Evolutionary conservation across 371 early-diverging fungal genomes (phyloP).

Genomic region (Rhizopus microsporus): DNA sequence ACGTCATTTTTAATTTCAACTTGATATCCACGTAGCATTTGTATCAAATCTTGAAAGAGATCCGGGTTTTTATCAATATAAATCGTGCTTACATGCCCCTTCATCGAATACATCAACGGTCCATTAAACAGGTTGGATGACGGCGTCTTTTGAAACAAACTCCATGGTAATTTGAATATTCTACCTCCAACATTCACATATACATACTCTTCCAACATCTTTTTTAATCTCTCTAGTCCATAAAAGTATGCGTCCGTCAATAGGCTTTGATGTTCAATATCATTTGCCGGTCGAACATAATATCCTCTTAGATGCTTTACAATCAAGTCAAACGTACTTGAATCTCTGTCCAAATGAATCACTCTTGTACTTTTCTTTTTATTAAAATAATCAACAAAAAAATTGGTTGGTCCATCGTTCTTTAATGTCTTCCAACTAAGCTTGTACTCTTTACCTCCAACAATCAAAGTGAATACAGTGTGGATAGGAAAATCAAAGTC

Average conservation of each 20-base stretch:
- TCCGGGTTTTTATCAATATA: slow-evolving; percentile 65
- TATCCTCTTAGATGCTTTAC: slow-evolving; percentile 66
- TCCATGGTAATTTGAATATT: slow-evolving; percentile 43
- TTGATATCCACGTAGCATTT: slow-evolving; percentile 62
- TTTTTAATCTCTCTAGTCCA: slow-evolving; percentile 49
- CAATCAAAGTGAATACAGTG: slow-evolving; percentile 42
- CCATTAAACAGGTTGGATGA: slow-evolving; percentile 46
- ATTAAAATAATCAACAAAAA: slow-evolving; percentile 41
- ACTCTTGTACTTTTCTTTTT: slow-evolving; percentile 32
- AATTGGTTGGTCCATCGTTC: slow-evolving; percentile 54
- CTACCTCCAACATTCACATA: slow-evolving; percentile 53
- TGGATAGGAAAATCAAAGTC: slow-evolving; percentile 31
- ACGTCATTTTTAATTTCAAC: slow-evolving; percentile 59
- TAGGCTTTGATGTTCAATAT: slow-evolving; percentile 49
- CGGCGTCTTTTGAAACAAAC: slow-evolving; percentile 38
- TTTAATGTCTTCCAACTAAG: slow-evolving; percentile 50
- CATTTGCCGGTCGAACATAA: slow-evolving; percentile 52
- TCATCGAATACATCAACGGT: slow-evolving; percentile 35
- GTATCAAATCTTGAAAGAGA: slow-evolving; percentile 61
- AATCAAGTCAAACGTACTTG: slow-evolving; percentile 57
- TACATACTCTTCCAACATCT: slow-evolving; percentile 44
- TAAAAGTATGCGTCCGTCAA: slow-evolving; percentile 56
- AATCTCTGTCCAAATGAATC: slow-evolving; percentile 62
- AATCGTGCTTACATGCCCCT: slow-evolving; percentile 26
- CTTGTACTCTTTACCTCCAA: slow-evolving; percentile 45